Evolutionary conservation across 2,329 filamentous ascomycete genomes (phyloP).

Genomic region (Ophiocordyceps camponoti-floridani): DNA sequence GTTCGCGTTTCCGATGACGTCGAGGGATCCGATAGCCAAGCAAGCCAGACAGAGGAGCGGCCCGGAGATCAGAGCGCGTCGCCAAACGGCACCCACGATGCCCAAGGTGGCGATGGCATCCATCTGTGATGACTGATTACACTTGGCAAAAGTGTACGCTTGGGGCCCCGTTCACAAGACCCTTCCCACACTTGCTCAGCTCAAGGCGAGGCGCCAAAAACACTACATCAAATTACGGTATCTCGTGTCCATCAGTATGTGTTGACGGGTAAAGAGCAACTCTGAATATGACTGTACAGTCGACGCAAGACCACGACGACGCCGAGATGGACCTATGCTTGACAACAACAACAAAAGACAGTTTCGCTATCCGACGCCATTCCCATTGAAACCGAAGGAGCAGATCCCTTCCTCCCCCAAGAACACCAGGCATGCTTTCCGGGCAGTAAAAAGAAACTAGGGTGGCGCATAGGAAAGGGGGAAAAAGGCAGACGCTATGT

Average conservation of each 20-base stretch:
- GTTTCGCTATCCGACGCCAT: constrained; percentile 6
- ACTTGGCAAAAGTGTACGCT: not conserved
- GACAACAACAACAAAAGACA: constrained; percentile 3
- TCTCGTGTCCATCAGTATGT: too few relatives aligned
- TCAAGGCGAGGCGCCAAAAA: too few relatives aligned
- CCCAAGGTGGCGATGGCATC: constrained; percentile 33
- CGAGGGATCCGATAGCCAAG: not conserved
- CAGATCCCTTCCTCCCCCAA: not conserved
- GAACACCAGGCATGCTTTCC: constrained; percentile 2
- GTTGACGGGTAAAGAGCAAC: not conserved
- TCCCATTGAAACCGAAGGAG: constrained; percentile 1
- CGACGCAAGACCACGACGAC: not conserved
- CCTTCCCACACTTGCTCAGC: not conserved
- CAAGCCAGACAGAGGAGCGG: not conserved
- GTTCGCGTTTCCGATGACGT: too few relatives aligned
- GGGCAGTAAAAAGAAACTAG: constrained; percentile 2
- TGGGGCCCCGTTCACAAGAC: not conserved
- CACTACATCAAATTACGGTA: too few relatives aligned
- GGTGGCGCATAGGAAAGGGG: not conserved
- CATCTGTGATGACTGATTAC: constrained; percentile 27
- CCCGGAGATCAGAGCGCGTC: not conserved
- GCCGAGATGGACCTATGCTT: not conserved
- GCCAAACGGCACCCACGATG: constrained; percentile 20
- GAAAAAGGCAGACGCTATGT: constrained; percentile 2
- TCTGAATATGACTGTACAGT: not conserved